A percentile compares a stretch with the other conserved stretches of the same genome.
Conservation (phyloP, 2,329 filamentous ascomycete species). For the Chalaropsis ovoidea region DNA sequence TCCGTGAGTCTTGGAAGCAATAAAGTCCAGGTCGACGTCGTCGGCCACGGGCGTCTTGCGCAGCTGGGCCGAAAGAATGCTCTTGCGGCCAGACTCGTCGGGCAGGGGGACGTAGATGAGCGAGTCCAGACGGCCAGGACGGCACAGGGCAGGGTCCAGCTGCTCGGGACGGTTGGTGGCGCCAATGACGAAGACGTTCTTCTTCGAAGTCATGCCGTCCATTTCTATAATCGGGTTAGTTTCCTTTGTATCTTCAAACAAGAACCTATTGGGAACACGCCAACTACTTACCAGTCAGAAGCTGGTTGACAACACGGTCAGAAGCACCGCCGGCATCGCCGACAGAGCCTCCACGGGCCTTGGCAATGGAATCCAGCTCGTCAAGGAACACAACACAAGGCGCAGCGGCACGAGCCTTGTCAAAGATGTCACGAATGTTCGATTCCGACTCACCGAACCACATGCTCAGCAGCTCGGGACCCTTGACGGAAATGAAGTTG, state of each 20-base stretch:
- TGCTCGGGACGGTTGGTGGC: conserved; percentile 98
- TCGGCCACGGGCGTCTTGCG: conserved; percentile 89
- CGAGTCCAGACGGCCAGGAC: conserved; percentile 96
- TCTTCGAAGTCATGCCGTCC: conserved; percentile 99
- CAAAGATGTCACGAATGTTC: conserved; percentile 99
- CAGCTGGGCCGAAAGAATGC: conserved; percentile 90
- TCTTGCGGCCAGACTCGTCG: conserved; percentile 76
- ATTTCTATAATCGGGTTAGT: conserved; percentile 59
- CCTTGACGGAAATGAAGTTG: conserved; percentile 99
- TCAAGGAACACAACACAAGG: conserved; percentile 98
- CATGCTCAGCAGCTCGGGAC: conserved; percentile 96
- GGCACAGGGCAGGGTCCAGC: conserved; percentile 93
- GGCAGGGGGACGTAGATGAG: conserved; percentile 97
- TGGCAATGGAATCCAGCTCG: conserved; percentile 96
- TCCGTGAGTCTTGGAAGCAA: conserved; percentile 92
- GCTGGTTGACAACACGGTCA: conserved; percentile 99
- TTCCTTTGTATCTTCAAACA: conserved; percentile 25
- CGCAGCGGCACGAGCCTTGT: conserved; percentile 96
- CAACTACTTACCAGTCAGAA: conserved; percentile 69
- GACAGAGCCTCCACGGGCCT: conserved; percentile 92
- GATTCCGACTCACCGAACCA: conserved; percentile 99
- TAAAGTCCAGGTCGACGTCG: conserved; percentile 83
- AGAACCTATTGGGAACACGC: not conserved
- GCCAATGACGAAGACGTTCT: conserved; percentile 99
- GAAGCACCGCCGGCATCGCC: conserved; percentile 96